Evolutionary conservation across 2,329 filamentous ascomycete species (phyloP), one percentile per base, ranked within the genome.

Genomic region (Leptoxyphium fumago): DNA sequence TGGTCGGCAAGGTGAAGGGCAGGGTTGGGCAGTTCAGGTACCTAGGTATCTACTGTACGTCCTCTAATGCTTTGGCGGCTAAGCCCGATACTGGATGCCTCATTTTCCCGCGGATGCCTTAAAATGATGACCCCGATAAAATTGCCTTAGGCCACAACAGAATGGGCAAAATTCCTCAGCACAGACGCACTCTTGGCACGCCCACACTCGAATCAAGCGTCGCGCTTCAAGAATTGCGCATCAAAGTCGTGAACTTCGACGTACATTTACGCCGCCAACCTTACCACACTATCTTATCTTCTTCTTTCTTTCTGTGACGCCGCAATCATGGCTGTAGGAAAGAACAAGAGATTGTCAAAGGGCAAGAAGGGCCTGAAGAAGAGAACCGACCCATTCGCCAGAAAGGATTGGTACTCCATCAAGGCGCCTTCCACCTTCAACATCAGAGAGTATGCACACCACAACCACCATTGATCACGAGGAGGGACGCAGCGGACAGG

Each of bases 351-450:
- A 79, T 81, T 98, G 77, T 96, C 91, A 58, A 98, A 98, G 81
- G 91, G 91, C 76, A 98, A 96, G 86, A 98, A 98, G 82, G 89
- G 91, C 72, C 78, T 96, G 69, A 96, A 96, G 86, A 96, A 98
- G 89, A 89, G 89, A 76, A 89, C 88, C 64, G 91, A 98, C 72
- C 89, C 91, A 64, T 96, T 96, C 78, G 79, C 88, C 64, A 50
- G 89, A 69, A 98, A 98, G 80, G 91, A 96, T 71, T 96, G 93
- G 85, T 98, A 88, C 76, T 84, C 82, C 64, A 81, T 98, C 73
- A 96, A 96, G 86, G 89, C 91, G 49, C 91, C 91, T 59, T 87
- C 87, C 61, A 93, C 88, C 61, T 96, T 96, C 78, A 82, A 84
- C 70, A 77, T 86, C 68, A 76, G 89, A 83, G 89, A 96, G 89